Conservation (phyloP, 805 yeast genomes). For the Lachancea fermentati region DNA sequence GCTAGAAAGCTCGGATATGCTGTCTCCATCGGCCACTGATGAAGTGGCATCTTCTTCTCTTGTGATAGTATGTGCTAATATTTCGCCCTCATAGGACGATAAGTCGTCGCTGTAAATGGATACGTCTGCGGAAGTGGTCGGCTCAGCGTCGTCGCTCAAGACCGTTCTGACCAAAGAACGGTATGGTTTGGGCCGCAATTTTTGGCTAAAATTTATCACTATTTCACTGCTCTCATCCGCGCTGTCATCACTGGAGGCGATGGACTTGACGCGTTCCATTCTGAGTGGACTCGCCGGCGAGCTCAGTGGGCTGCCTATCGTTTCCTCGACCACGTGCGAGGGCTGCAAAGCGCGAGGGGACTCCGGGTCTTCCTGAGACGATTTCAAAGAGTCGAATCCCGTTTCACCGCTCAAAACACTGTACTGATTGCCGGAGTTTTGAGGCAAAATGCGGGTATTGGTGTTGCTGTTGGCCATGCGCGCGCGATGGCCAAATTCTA, state of each 20-base stretch:
- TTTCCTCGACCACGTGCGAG: conserved; percentile 2
- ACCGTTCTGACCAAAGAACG: not conserved
- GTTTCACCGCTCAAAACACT: conserved; percentile 11
- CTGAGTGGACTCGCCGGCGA: conserved; percentile 1
- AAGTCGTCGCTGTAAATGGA: conserved; percentile 8
- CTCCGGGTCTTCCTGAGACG: not conserved
- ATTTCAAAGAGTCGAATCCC: conserved; percentile 2
- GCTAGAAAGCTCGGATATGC: conserved; percentile 15
- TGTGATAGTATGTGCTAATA: conserved; percentile 9
- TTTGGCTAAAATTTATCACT: conserved; percentile 21
- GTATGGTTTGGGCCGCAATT: not conserved
- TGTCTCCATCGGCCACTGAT: conserved; percentile 2
- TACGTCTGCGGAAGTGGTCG: conserved; percentile 4
- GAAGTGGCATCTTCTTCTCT: conserved; percentile 8
- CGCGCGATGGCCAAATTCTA: conserved; percentile 13
- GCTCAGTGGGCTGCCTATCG: not conserved
- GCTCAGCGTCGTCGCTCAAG: not conserved
- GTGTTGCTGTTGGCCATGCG: not conserved
- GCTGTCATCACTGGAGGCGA: conserved; percentile 8
- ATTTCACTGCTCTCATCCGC: conserved; percentile 18
- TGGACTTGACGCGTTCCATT: conserved; percentile 2
- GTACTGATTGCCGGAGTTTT: conserved; percentile 3
- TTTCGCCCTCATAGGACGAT: conserved; percentile 10
- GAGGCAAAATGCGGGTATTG: not conserved
- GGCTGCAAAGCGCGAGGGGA: not conserved